Conservation (phyloP, 1,139 yeast species). For the Schizosaccharomyces versatilis region DNA sequence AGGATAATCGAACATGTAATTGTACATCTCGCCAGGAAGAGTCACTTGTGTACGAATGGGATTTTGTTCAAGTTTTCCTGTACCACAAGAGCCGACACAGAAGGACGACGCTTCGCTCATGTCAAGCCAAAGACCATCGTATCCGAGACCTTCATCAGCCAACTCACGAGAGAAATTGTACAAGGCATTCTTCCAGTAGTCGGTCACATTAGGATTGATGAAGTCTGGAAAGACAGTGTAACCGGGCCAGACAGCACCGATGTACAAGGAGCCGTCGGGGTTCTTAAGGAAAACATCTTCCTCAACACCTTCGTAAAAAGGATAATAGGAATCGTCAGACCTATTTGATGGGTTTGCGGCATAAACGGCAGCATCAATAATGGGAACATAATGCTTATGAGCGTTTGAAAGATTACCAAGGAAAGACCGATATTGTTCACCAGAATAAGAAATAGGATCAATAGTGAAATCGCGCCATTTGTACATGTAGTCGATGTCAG, state of each 20-base stretch:
- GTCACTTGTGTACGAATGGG: conserved; percentile 14
- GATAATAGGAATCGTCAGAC: conserved; percentile 17
- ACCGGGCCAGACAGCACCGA: conserved; percentile 96
- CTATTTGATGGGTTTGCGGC: conserved; percentile 13
- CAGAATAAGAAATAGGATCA: conserved; percentile 18
- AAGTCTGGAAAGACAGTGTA: conserved; percentile 21
- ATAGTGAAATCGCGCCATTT: conserved; percentile 19
- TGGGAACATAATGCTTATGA: conserved; percentile 32
- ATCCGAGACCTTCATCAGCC: conserved; percentile 18
- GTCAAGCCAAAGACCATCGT: conserved; percentile 21
- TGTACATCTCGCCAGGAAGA: conserved; percentile 15
- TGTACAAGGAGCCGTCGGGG: conserved; percentile 29
- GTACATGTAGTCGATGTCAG: conserved; percentile 60
- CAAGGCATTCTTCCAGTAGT: background rate
- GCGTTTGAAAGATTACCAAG: conserved; percentile 7
- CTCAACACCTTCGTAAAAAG: conserved; percentile 18
- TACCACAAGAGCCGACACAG: conserved; percentile 21
- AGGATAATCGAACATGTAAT: conserved; percentile 14
- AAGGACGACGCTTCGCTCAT: conserved; percentile 22
- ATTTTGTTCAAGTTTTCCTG: conserved; percentile 15
- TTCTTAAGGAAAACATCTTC: conserved; percentile 20
- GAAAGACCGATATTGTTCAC: conserved; percentile 3
- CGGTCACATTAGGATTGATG: background rate
- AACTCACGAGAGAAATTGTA: background rate
- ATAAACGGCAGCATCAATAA: conserved; percentile 56